These are phyloP conservation scores for Blastobotrys peoriensis DNA, from an alignment of 805 yeast species.

Conservation along the genomic window DNA sequence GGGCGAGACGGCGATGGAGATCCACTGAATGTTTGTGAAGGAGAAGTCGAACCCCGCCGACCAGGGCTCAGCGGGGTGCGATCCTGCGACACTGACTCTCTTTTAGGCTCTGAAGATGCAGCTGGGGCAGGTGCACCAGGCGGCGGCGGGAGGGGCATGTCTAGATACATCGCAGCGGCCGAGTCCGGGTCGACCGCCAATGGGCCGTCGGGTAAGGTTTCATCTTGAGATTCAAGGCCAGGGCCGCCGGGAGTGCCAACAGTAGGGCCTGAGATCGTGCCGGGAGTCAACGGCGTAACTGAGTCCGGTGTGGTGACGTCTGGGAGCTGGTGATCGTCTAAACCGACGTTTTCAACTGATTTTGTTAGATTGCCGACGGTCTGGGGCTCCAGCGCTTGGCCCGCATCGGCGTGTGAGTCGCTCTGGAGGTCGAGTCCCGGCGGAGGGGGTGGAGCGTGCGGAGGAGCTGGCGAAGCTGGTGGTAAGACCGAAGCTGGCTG, in stretches of 20 bases:
- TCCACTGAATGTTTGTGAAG: not conserved
- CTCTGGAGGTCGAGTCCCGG: not conserved
- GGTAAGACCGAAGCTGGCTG: no score
- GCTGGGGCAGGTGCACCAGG: conserved; percentile 1
- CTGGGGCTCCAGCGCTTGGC: not conserved
- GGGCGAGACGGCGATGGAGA: conserved; percentile 5
- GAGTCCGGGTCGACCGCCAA: not conserved
- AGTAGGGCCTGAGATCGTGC: no score
- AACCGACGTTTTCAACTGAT: no score
- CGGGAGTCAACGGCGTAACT: no score
- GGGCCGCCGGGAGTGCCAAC: no score
- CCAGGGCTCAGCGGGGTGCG: not conserved
- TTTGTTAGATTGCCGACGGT: no score
- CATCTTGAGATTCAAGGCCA: no score
- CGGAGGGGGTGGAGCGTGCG: not conserved
- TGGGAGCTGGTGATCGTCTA: no score
- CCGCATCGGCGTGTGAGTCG: not conserved
- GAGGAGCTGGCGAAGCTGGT: no score
- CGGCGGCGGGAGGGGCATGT: conserved; percentile 7
- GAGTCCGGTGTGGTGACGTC: no score
- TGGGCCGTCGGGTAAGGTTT: no score
- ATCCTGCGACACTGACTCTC: not conserved
- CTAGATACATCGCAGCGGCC: not conserved
- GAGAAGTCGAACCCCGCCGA: not conserved
- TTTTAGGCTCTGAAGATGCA: not conserved